These are phyloP conservation scores for Schizonepeta tenuifolia DNA, from an alignment of 257 asterid genomes.

Conservation along the genomic window DNA sequence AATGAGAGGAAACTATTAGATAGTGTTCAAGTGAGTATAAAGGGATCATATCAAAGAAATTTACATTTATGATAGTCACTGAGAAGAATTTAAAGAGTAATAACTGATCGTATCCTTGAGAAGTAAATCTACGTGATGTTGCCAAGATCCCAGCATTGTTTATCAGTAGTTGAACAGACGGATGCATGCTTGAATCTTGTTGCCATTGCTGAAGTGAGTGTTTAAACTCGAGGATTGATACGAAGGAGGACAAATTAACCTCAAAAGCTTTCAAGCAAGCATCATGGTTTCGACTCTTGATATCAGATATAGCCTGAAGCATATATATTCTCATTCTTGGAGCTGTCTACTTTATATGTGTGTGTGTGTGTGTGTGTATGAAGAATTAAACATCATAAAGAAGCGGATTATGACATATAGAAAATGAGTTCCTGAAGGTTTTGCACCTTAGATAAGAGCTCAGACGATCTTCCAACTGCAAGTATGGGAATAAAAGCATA, in stretches of 20 bases:
- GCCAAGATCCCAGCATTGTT: constrained; percentile 95
- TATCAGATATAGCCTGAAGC: constrained; percentile 54
- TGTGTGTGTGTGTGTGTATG: too few relatives aligned
- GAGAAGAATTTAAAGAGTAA: constrained; percentile 24
- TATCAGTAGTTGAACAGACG: constrained; percentile 79
- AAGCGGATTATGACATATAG: background rate
- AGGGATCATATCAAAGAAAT: background rate
- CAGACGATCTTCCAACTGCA: constrained; percentile 87
- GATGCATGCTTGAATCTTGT: constrained; percentile 66
- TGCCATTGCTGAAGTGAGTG: constrained; percentile 80
- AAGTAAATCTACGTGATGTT: constrained; percentile 65
- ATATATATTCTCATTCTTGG: too few relatives aligned
- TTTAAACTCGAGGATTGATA: constrained; percentile 74
- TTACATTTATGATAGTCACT: background rate
- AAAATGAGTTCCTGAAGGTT: background rate
- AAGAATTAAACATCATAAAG: constrained; percentile 21
- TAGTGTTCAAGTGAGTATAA: background rate
- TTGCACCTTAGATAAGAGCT: constrained; percentile 61
- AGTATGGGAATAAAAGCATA: constrained; percentile 21
- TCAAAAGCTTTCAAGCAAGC: constrained; percentile 71
- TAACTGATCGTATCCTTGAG: constrained; percentile 80
- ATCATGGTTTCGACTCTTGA: constrained; percentile 52
- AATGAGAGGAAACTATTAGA: background rate
- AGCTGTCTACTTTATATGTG: too few relatives aligned
- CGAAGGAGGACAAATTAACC: constrained; percentile 68